phyloP scores from a whole-genome alignment of 208 protist genomes.

The Crithidia sp. region DNA sequence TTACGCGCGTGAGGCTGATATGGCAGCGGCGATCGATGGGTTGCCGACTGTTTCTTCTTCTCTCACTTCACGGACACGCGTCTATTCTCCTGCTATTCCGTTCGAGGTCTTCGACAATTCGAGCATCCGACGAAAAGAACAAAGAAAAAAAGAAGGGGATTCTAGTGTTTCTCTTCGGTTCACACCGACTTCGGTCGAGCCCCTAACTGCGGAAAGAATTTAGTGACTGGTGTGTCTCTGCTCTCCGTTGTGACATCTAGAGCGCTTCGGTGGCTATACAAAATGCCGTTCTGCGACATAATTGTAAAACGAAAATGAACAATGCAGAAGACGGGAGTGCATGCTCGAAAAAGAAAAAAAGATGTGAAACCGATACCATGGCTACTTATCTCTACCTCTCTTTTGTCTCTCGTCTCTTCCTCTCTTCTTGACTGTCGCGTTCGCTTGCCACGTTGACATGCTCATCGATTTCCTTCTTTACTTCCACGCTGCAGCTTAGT shows the following conservation, averaged over 20 bases:
- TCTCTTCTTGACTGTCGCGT: not conserved
- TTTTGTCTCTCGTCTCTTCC: not conserved
- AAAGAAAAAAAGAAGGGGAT: not conserved
- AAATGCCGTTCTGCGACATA: too few species aligned
- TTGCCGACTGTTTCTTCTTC: not conserved
- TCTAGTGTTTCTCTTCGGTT: not conserved
- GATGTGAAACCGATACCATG: too few species aligned
- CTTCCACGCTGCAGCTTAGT: not conserved
- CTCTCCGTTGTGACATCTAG: too few species aligned
- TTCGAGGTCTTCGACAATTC: not conserved
- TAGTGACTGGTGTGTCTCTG: too few species aligned
- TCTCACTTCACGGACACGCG: not conserved
- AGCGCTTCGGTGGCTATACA: too few species aligned
- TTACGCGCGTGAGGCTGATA: too few species aligned
- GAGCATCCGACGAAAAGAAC: not conserved
- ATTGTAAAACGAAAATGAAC: too few species aligned
- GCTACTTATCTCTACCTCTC: not conserved
- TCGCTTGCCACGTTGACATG: not conserved
- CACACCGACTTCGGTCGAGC: too few species aligned
- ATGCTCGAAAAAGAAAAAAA: too few species aligned
- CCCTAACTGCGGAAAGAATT: too few species aligned
- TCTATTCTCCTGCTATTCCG: not conserved
- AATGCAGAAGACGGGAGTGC: too few species aligned
- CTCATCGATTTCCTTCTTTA: not conserved
- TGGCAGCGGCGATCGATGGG: too few species aligned